phyloP scores from a whole-genome alignment of 2,329 filamentous ascomycete genomes.

The Penicillium sp. region DNA sequence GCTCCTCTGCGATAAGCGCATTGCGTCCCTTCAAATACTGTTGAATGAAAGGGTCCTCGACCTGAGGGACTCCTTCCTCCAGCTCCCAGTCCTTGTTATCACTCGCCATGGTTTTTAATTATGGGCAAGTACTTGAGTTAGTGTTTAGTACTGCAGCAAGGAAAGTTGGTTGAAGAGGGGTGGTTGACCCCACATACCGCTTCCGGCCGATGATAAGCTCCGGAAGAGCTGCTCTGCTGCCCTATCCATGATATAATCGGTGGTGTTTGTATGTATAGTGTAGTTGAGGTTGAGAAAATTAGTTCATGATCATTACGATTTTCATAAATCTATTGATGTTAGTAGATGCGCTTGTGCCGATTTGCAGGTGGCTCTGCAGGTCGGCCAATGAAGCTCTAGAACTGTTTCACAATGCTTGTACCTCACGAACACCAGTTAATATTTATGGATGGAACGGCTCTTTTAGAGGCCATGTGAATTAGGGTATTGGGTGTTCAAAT shows the following conservation, averaged over 20 bases:
- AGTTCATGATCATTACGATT: no score
- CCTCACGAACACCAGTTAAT: not conserved
- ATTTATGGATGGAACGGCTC: not conserved
- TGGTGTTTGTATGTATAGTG: no score
- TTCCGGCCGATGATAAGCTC: not conserved
- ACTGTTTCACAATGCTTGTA: not conserved
- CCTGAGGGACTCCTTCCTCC: conserved; percentile 47
- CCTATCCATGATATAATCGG: not conserved
- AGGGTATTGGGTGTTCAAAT: not conserved
- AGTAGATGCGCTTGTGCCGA: no score
- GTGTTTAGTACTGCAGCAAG: not conserved
- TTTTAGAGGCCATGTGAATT: not conserved
- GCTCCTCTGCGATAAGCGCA: conserved; percentile 76
- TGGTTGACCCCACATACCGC: not conserved
- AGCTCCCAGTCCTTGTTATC: conserved; percentile 33
- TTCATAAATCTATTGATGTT: no score
- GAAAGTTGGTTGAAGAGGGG: not conserved
- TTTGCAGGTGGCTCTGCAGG: not conserved
- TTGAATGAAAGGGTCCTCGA: conserved; percentile 73
- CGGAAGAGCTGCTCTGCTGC: not conserved
- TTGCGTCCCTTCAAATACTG: conserved; percentile 77
- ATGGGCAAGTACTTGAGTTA: not conserved
- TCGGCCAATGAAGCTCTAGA: not conserved
- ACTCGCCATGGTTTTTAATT: conserved; percentile 9
- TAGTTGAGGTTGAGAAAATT: no score